A percentile compares a stretch with the other conserved stretches of the same genome.
Evolutionary conservation across 768 basidiomycete genomes (phyloP).

Genomic region (Tephrocybe sp.): DNA sequence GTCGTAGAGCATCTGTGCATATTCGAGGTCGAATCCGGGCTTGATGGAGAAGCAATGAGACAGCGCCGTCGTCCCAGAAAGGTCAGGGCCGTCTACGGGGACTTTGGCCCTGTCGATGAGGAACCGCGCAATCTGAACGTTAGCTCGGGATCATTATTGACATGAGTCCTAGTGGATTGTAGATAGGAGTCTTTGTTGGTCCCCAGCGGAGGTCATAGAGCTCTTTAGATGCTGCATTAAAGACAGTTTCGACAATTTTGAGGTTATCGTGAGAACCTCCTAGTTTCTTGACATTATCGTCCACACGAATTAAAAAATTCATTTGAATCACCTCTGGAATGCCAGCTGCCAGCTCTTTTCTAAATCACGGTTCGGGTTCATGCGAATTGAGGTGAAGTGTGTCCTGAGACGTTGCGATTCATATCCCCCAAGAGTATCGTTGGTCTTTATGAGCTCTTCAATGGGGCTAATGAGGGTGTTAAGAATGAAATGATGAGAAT

Average conservation of each 20-base stretch:
- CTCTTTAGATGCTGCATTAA: slow-evolving; percentile 25
- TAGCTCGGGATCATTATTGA: slow-evolving; percentile 23
- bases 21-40: slow-evolving; percentile 39
- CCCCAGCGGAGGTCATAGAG: slow-evolving; percentile 37
- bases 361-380: slow-evolving; percentile 37
- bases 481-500: neutral
- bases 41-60: slow-evolving; percentile 42
- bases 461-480: slow-evolving; percentile 19
- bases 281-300: slow-evolving; percentile 1
- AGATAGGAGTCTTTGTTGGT: slow-evolving; percentile 38
- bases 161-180: slow-evolving; percentile 34
- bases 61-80: slow-evolving; percentile 41
- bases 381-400: slow-evolving; percentile 31
- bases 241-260: slow-evolving; percentile 4
- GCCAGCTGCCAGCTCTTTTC: slow-evolving; percentile 29
- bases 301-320: slow-evolving; percentile 25
- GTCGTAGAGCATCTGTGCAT: slow-evolving; percentile 40
- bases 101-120: slow-evolving; percentile 32
- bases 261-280: neutral
- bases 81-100: slow-evolving; percentile 36
- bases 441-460: slow-evolving; percentile 29
- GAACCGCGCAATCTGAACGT: slow-evolving; percentile 29
- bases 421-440: slow-evolving; percentile 31
- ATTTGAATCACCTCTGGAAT: slow-evolving; percentile 26
- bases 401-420: slow-evolving; percentile 39